Evolutionary conservation across 768 basidiomycete species (phyloP), one percentile per base, ranked within the genome.

Genomic region (Pulveroboletus sp.): DNA sequence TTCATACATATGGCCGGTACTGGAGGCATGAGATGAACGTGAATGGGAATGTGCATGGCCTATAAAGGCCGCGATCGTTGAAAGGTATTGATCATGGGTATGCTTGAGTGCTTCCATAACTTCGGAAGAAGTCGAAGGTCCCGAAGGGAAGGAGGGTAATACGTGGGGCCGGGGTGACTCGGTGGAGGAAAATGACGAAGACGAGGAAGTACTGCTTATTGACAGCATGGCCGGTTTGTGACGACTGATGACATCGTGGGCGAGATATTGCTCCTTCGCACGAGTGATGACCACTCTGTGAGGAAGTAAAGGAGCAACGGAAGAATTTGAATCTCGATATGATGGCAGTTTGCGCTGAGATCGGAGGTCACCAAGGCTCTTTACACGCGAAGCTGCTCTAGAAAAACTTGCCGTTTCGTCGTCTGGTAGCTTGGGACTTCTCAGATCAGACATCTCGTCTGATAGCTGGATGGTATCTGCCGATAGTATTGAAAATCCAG

Each of bases 11-110:
- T 93, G 88, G 1, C 91, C 94, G 14, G 93, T 94, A 51, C 87
- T 91, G 6, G 92, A 90, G 0, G 95, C 92, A 68, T 97, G 94
- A 24, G 90, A 90, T 34, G 81, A 76, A 38, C 90, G 84, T 19
- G 90, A 85, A 73, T 97, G 90, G 14, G 90, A 90, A 60, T 98
- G 95, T 2, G 93, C 90, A 63, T 97, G 94, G 1, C 94, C 95
- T 59, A 99, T 97, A 66, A 99, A 94, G 6, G 94, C 95, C 19
- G 97, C 94, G 62, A 97, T 92, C 17, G 92, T 90, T 5, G 92
- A 95, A 11, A 98, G 75, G 59, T 94, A 88, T 41, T 87, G 81
- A 62, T 97, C 94, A 63, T 97, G 93, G 13, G 90, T 90, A 52
- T 75, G 69, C n/a, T 87, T 82, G 38, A 97, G 76, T 7, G 85